Percentiles rank a stretch among this genome's conserved stretches.
Conservation (phyloP, 2,329 filamentous ascomycete genomes). For the Diaporthe longicolla region DNA sequence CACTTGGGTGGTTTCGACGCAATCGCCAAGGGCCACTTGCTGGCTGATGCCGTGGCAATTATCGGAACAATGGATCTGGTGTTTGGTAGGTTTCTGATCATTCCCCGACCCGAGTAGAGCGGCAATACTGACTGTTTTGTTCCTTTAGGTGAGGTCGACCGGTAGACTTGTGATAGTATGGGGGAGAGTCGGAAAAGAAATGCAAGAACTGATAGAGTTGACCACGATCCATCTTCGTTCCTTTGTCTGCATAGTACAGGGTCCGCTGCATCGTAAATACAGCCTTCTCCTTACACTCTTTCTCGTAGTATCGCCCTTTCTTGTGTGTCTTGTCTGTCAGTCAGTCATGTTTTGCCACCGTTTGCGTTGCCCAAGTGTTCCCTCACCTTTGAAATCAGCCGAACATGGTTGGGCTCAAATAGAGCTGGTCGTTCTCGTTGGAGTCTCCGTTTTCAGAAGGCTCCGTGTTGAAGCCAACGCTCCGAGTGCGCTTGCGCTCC, state of each 20-base stretch:
- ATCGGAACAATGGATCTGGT: slow-evolving; percentile 93
- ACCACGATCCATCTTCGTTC: slow-evolving; percentile 21
- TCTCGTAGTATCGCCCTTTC: not conserved
- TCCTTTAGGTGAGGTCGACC: slow-evolving; percentile 71
- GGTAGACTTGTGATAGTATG: slow-evolving; percentile 56
- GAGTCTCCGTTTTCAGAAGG: not conserved
- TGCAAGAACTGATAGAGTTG: slow-evolving; percentile 34
- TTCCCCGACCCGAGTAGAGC: not conserved
- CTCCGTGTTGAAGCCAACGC: not conserved
- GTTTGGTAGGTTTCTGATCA: slow-evolving; percentile 75
- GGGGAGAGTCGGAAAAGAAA: slow-evolving; percentile 47
- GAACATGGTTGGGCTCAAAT: not conserved
- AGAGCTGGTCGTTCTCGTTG: not conserved
- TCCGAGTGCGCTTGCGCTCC: not conserved
- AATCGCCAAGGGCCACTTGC: slow-evolving; percentile 88
- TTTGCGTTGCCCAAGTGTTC: not conserved
- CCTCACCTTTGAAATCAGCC: not conserved
- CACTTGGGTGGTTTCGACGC: slow-evolving; percentile 96
- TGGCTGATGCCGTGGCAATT: slow-evolving; percentile 96
- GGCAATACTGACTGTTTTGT: slow-evolving; percentile 51
- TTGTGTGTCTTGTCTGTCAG: not conserved
- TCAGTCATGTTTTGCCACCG: not conserved
- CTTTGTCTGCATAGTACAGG: slow-evolving; percentile 36
- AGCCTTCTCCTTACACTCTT: slow-evolving; percentile 26
- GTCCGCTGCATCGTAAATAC: slow-evolving; percentile 33